Evolutionary conservation across 2,329 filamentous ascomycete genomes (phyloP), one percentile per base, ranked within the genome.

Genomic region (Alternaria rosae): DNA sequence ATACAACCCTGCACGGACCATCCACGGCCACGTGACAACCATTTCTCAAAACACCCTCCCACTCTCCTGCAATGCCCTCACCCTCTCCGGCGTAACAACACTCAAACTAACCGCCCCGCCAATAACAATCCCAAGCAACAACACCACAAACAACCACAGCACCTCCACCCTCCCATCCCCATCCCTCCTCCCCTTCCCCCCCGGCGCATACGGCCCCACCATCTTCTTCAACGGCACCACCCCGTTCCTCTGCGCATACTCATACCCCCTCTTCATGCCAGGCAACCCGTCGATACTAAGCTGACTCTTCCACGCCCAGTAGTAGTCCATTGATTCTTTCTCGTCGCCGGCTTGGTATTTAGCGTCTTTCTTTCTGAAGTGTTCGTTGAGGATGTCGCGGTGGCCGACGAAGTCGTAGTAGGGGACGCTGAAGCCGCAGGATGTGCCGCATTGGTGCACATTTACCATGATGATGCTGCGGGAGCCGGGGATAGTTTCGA

Each of bases 231-330:
- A 64, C 13, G 82, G 82, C 64, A 67, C 70, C 1, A 84, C 73
- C 0, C 65, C 68, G 32, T 83, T 71, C 48, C 68, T 65, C 55
- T 76, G 71, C n/a, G 74, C 80, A 42, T 71, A 78, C 8, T 76
- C 70, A 9, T 79, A 70, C 0, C 78, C 82, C 20, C 74, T 68
- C 68, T 78, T 78, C 79, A 82, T 80, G 0, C 78, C 81, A 0
- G 81, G 82, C 25, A 84, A 67, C 0, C 82, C 82, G 63, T 84
- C 82, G 25, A 83, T 79, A 32, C 76, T 79, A 59, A 76, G 73
- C 17, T 81, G 77, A 32, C 77, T 80, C 68, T 83, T 84, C 55
- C 70, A 80, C 5, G 81, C 81, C 82, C 82, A 83, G 60, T 83
- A 83, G 28, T 69, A 64, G 21, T 82, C 80, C 75, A 82, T 81